These are phyloP conservation scores for Mycena venus DNA, from an alignment of 768 basidiomycete genomes.

Conservation along the genomic window DNA sequence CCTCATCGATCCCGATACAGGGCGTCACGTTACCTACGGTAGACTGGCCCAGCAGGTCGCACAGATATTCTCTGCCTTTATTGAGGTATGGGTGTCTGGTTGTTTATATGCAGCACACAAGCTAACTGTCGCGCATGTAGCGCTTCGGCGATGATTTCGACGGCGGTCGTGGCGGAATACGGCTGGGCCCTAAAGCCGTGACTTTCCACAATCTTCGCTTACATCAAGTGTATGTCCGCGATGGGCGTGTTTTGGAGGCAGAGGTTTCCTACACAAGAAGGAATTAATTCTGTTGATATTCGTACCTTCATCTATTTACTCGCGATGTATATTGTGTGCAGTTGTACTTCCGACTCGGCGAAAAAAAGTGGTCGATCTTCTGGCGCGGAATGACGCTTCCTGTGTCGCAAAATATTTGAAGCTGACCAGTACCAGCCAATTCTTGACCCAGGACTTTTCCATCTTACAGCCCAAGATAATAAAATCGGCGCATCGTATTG, in stretches of 20 bases:
- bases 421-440: too few species aligned
- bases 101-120: too few species aligned
- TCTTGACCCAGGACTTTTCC: too few species aligned
- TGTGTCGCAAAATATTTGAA: too few species aligned
- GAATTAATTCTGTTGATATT: not conserved
- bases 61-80: slow-evolving; percentile 13
- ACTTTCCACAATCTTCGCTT: slow-evolving; percentile 20
- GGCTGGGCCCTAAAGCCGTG: slow-evolving; percentile 16
- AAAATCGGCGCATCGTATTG: slow-evolving; percentile 9
- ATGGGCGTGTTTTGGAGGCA: not conserved
- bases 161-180: not conserved
- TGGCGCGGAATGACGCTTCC: too few species aligned
- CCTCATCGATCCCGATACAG: slow-evolving; percentile 6
- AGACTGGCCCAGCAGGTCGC: slow-evolving; percentile 17
- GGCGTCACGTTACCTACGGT: slow-evolving; percentile 18
- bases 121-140: not conserved
- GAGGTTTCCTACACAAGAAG: slow-evolving; percentile 22
- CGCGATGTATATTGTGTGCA: too few species aligned
- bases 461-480: too few species aligned
- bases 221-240: slow-evolving; percentile 12
- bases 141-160: slow-evolving; percentile 15
- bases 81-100: not conserved
- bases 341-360: too few species aligned
- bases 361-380: too few species aligned
- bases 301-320: too few species aligned